phyloP scores from a whole-genome alignment of 2,329 filamentous ascomycete genomes.

The Hypoxylon sp. region DNA sequence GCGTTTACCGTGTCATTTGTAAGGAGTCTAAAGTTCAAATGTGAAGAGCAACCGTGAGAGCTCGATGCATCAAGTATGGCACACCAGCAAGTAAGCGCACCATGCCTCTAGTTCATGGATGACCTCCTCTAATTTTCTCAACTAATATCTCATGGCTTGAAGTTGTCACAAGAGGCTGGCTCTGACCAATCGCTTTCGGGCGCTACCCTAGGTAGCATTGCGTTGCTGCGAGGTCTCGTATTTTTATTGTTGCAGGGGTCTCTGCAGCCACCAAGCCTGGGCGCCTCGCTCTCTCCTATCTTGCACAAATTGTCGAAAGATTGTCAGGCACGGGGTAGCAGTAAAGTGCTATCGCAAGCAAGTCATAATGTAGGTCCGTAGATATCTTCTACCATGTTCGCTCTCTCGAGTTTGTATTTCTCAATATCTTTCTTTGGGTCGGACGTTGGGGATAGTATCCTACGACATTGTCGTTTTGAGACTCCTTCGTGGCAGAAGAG shows the following conservation, averaged over 20 bases:
- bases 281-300: slow-evolving; percentile 37
- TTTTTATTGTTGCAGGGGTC: slow-evolving; percentile 37
- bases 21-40: not conserved
- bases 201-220: slow-evolving; percentile 40
- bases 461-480: not conserved
- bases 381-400: slow-evolving; percentile 21
- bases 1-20: slow-evolving; percentile 4
- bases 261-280: slow-evolving; percentile 37
- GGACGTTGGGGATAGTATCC: not conserved
- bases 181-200: slow-evolving; percentile 32
- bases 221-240: slow-evolving; percentile 44
- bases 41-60: not conserved
- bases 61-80: slow-evolving; percentile 1
- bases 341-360: slow-evolving; percentile 15
- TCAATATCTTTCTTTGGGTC: not conserved
- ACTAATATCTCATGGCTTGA: slow-evolving; percentile 40
- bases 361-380: slow-evolving; percentile 20
- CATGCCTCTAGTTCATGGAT: slow-evolving; percentile 16
- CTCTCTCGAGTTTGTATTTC: slow-evolving; percentile 9
- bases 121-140: slow-evolving; percentile 39
- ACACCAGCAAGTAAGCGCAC: slow-evolving; percentile 13
- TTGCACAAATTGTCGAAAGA: slow-evolving; percentile 33
- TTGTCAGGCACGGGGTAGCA: slow-evolving; percentile 28
- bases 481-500: slow-evolving; percentile 1
- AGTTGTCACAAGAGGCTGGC: slow-evolving; percentile 27